Percentiles rank a stretch among this genome's conserved stretches.
Evolutionary conservation across 805 yeast species (phyloP).

Genomic region (Cephaloascus albidus): DNA sequence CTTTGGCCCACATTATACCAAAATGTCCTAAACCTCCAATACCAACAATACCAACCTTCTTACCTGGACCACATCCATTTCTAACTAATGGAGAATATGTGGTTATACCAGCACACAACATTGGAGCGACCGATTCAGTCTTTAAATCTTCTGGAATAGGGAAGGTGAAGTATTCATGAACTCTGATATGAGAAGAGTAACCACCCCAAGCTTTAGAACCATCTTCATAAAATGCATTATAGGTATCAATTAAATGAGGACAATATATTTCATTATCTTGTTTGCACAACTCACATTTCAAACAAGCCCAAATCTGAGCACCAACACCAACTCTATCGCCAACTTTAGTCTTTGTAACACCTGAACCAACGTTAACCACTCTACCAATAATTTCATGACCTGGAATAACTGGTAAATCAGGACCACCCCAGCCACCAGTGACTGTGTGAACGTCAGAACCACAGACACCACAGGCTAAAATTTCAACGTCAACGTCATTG

Average conservation of each 20-base stretch:
- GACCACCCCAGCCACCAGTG: constrained; percentile 24
- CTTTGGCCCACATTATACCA: constrained; percentile 15
- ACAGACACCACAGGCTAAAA: constrained; percentile 38
- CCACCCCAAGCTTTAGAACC: constrained; percentile 25
- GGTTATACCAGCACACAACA: constrained; percentile 13
- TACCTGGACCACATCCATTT: constrained; percentile 9
- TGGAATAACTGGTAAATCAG: constrained; percentile 22
- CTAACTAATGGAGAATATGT: constrained; percentile 12
- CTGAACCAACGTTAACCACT: constrained; percentile 50
- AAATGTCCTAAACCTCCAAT: constrained; percentile 18
- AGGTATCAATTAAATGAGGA: constrained; percentile 22
- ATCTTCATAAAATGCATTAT: constrained; percentile 16
- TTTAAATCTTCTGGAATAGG: constrained; percentile 41
- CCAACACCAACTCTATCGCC: constrained; percentile 21
- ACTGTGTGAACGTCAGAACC: constrained; percentile 42
- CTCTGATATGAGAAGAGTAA: constrained; percentile 54
- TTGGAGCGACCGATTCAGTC: constrained; percentile 9
- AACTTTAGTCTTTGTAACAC: constrained; percentile 33
- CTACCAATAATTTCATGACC: constrained; percentile 64
- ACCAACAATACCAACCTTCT: constrained; percentile 14
- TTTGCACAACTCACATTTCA: constrained; percentile 14
- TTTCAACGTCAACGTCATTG: constrained; percentile 35
- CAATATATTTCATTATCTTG: constrained; percentile 21
- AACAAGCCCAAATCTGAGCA: not conserved
- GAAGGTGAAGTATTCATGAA: constrained; percentile 54